Base-by-base conservation (phyloP, 768 basidiomycete species). In the Suillus ampliporus region DNA sequence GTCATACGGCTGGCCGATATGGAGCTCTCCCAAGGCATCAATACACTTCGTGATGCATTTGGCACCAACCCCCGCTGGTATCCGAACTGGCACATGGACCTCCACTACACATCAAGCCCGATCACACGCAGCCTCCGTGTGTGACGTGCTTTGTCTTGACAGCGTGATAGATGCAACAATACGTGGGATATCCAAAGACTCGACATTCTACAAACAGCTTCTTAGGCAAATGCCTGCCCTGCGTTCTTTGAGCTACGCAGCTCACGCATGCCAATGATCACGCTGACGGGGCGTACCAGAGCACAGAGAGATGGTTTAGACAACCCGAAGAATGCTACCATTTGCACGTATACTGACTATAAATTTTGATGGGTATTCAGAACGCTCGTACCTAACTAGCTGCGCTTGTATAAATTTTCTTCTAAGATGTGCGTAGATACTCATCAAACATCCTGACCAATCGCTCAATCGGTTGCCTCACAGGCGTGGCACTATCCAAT, bases 391-490 rank as follows among this genome's bases (percentile, higher is more conserved):
- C 23, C 11, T 9, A 21, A 47, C 46, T 23, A 26, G 8, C 23
- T 15, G 14, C 23, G 23, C 23, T 28, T 17, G 47, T 48, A 28
- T 48, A 8, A 9, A 28, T 13, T 19, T 28, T 28, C 37, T 40
- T 23, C 54, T 37, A 35, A 60, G 4, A 43, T 46, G 34, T 26
- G 31, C 62, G 65, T 19, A 72, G 19, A 62, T 62, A 69, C 15
- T 41, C 31, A 1, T 71, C 68, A 52, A 72, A 64, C 31, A 15
- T 44, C 4, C 26, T 53, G 21, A 65, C 64, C 38, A 21, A 31
- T 28, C 26, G 60, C 37, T 67, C 69, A 15, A 71, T 62, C 51
- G 46, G 13, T 15, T 23, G 41, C 31, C 58, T 60, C 21, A 67
- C 50, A 4, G 65, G 64, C 9, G 67, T 17, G 15, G 34, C 46